Base-by-base conservation (phyloP, 2,329 filamentous ascomycete genomes). In the Furcasterigmium sp. region DNA sequence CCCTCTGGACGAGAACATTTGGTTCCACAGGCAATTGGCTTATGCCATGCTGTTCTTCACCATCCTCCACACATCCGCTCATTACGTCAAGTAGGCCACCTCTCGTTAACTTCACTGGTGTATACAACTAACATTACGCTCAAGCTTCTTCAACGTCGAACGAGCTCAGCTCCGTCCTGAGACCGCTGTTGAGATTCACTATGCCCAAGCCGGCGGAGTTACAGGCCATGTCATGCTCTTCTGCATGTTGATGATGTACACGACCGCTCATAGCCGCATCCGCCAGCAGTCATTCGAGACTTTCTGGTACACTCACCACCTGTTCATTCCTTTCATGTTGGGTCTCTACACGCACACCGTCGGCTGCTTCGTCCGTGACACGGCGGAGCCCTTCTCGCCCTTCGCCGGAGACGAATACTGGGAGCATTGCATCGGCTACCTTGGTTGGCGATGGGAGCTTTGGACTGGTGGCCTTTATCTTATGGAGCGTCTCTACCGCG, bases 211-310 rank as follows among this genome's bases (percentile, higher is more conserved):
- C 39, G 91, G 89, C 56, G 93, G 93, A 48, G 86, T 97, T 49
- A 98, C 93, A 3, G 93, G 93, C 7, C 93, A 98, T 65, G 78
- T 96, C 49, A 98, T 98, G 93, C 78, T 97, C 20, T 75, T 98
- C n/a, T 97, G 91, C 76, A 98, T 98, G 93, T 71, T 98, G 50
- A 70, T 98, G 50, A 98, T 98, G 76, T 98, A 95, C 69, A 98
- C 93, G 2, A 96, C 91, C 1, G 86, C 93, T 3, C 93, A 98
- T 60, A 78, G 85, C 56, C 86, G 88, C 53, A 97, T 98, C 52
- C 86, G 93, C 43, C 91, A 97, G 62, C 93, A 98, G 62, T 95
- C 89, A 0, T 98, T 91, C 60, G 93, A 98, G 69, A 94, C 91
- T 0, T 98, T 98, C 63, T 98, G 93, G 93, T 98, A 98, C 68